Evolutionary conservation across 2,329 filamentous ascomycete species (phyloP), one percentile per base, ranked within the genome.

Genomic region (Cercospora zeina): DNA sequence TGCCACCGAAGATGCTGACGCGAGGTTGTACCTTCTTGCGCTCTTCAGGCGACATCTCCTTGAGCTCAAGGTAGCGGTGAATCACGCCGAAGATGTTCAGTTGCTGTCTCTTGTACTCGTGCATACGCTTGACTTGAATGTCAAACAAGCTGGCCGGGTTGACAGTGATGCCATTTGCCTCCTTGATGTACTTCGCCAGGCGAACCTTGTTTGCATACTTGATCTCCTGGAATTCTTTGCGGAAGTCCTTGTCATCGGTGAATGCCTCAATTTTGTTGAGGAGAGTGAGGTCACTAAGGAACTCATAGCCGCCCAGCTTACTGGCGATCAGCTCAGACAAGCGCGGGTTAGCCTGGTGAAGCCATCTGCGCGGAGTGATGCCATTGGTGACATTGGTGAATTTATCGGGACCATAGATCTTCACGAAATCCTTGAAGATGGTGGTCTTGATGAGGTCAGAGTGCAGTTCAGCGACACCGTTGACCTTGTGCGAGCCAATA

Each of bases 301-400:
- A 97, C 5, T 87, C 88, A 69, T 91, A 80, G 59, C 91, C 86
- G 54, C 92, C 93, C 39, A 89, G 84, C 81, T 96, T 97, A 73
- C 87, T 91, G 1, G 92, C 89, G 75, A 99, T 97, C 66, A 99
- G 81, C 74, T 93, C 90, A 0, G 93, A 97, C 31, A 99, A 82
- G 60, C 89, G 86, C 10, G 93, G 95, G 76, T 99, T 99, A 64
- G 95, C 95, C 77, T 99, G 95, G 80, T 99, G 93, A 62, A 99
- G 82, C 95, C 95, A 99, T 74, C 95, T 86, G 71, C 95, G 86
- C 10, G 95, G 95, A 0, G 95, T 99, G 75, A 99, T 96, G 62
- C 95, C 95, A 76, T 99, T 99, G 67, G 95, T 99, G 67, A 99
- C 93, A 71, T 99, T 99, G 62, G 91, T 96, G 78, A 99, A 99